phyloP scores from a whole-genome alignment of 1,284 basidiomycete species.

The Ceratobasidium sp. region DNA sequence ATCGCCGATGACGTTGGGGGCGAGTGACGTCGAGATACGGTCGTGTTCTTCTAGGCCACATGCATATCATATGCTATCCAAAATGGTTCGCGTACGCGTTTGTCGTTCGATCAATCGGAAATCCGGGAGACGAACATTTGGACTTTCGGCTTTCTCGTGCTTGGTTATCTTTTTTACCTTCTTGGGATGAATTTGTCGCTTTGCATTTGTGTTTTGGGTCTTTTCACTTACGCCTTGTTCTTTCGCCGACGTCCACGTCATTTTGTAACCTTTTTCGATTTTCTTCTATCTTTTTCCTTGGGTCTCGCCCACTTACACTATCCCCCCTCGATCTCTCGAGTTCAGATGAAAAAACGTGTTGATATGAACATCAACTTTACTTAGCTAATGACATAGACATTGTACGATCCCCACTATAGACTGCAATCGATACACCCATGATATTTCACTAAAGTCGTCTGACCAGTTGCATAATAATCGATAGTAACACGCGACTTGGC shows the following conservation, averaged over 20 bases:
- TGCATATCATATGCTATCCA: neutral
- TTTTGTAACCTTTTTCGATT: neutral
- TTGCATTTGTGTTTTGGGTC: neutral
- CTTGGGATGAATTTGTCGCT: slow-evolving; percentile 4
- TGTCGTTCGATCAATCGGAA: slow-evolving; percentile 10
- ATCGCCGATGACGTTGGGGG: neutral
- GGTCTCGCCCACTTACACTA: neutral
- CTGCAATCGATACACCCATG: slow-evolving; percentile 9
- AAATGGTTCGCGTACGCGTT: slow-evolving; percentile 2
- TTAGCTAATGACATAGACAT: slow-evolving; percentile 38
- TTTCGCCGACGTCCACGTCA: neutral
- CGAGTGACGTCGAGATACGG: neutral
- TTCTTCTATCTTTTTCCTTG: neutral
- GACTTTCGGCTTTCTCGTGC: neutral
- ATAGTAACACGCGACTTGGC: slow-evolving; percentile 3
- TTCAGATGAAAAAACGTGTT: slow-evolving; percentile 41
- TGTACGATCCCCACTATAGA: slow-evolving; percentile 29
- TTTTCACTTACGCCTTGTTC: neutral
- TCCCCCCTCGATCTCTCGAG: slow-evolving; percentile 4
- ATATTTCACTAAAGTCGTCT: neutral
- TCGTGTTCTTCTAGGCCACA: neutral
- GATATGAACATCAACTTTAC: slow-evolving; percentile 13
- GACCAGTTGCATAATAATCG: slow-evolving; percentile 19
- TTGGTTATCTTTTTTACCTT: slow-evolving; percentile 1
- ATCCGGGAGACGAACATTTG: slow-evolving; percentile 6